Percentiles rank a stretch among this genome's conserved stretches.
phyloP scores from a whole-genome alignment of 108 stramenopile genomes.

The Cyclotella sp. region DNA sequence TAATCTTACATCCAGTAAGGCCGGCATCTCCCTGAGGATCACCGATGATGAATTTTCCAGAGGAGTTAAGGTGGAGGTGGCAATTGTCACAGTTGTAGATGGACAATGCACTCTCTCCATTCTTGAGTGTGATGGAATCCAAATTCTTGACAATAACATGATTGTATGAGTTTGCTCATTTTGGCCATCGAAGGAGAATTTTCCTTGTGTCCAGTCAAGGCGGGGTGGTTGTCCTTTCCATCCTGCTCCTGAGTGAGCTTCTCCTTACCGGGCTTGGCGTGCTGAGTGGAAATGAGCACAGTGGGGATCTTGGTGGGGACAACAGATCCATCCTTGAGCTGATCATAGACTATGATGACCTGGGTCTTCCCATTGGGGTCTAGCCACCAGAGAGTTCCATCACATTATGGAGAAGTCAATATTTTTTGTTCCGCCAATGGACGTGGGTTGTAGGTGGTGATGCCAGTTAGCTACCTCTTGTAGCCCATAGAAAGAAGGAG shows the following conservation, averaged over 20 bases:
- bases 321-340: constrained; percentile 87
- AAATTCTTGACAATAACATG: constrained; percentile 81
- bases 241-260: constrained; percentile 94
- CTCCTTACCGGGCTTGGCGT: constrained; percentile 90
- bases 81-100: constrained; percentile 84
- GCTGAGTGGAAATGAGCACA: constrained; percentile 97
- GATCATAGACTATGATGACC: constrained; percentile 95
- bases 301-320: constrained; percentile 97
- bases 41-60: constrained; percentile 96
- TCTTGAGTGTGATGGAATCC: constrained; percentile 81
- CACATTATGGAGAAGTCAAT: no score
- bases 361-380: constrained; percentile 99
- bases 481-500: no score
- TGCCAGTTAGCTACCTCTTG: no score
- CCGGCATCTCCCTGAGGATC: constrained; percentile 98
- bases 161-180: constrained; percentile 85
- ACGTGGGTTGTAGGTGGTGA: no score
- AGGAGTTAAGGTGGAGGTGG: constrained; percentile 96
- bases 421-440: no score
- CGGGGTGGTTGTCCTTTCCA: constrained; percentile 93
- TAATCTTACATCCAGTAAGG: constrained; percentile 97
- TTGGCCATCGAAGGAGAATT: constrained; percentile 82
- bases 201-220: constrained; percentile 78
- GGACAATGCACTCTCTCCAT: constrained; percentile 64
- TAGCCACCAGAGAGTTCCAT: constrained; percentile 92